Evolutionary conservation across 2,329 filamentous ascomycete genomes (phyloP).

Genomic region (Elsinoe fawcettii): DNA sequence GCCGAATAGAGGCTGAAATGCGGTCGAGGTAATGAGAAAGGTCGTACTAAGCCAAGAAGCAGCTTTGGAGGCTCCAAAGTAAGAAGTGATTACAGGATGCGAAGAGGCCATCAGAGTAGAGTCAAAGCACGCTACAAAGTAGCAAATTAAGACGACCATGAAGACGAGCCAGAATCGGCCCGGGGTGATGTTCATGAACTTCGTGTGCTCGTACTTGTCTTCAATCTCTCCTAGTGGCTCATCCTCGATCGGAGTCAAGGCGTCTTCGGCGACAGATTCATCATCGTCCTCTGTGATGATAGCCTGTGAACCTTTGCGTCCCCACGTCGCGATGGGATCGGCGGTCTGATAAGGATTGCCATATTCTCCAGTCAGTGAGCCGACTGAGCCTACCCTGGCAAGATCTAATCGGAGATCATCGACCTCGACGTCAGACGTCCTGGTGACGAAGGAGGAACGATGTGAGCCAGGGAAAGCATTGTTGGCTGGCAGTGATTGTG

Average conservation of each 20-base stretch:
- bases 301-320: slow-evolving; percentile 8
- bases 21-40: slow-evolving; percentile 68
- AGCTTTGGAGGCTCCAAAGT: slow-evolving; percentile 68
- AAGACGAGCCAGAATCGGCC: slow-evolving; percentile 18
- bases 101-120: slow-evolving; percentile 73
- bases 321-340: neutral
- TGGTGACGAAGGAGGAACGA: neutral
- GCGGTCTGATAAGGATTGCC: slow-evolving; percentile 8
- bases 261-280: neutral
- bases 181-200: slow-evolving; percentile 17
- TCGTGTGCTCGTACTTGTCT: slow-evolving; percentile 13
- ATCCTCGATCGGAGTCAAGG: neutral
- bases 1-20: slow-evolving; percentile 67
- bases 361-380: slow-evolving; percentile 1
- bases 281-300: slow-evolving; percentile 15
- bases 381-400: neutral
- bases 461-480: slow-evolving; percentile 1
- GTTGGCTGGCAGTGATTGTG: neutral
- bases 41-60: slow-evolving; percentile 78
- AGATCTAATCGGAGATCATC: slow-evolving; percentile 9
- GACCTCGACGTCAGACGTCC: slow-evolving; percentile 1
- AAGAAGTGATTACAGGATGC: slow-evolving; percentile 48
- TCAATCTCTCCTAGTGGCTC: slow-evolving; percentile 3
- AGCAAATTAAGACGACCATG: slow-evolving; percentile 8
- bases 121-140: slow-evolving; percentile 54